These are phyloP conservation scores for Salix koriyanagi DNA, from an alignment of 345 rosid species.

Conservation along the genomic window DNA sequence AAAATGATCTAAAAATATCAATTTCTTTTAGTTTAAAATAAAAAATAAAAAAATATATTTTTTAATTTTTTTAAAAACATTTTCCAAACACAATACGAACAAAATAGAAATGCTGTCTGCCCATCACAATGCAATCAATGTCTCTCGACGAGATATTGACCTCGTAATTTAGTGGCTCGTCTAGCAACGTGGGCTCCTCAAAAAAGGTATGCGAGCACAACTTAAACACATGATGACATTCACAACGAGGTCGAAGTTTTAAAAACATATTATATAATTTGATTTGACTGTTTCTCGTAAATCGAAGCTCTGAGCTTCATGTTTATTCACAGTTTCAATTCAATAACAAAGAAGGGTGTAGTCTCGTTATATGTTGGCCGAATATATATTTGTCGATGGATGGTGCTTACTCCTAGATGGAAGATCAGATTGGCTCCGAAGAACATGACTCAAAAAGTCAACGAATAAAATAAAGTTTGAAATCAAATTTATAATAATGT, in stretches of 20 bases:
- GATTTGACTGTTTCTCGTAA: not conserved
- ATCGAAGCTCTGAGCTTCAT: not conserved
- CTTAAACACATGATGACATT: not conserved
- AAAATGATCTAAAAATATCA: rapidly evolving
- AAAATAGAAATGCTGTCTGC: not conserved
- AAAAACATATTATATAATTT: not conserved
- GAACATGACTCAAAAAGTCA: not conserved
- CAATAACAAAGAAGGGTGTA: not conserved
- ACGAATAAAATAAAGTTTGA: not conserved
- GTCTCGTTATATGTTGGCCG: not conserved
- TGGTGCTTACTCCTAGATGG: too few relatives aligned
- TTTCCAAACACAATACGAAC: too few relatives aligned
- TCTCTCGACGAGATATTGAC: not conserved
- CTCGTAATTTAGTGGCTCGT: not conserved
- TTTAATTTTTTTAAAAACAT: too few relatives aligned
- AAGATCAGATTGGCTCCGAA: too few relatives aligned
- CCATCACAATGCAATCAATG: not conserved
- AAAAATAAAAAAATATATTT: too few relatives aligned
- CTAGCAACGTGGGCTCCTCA: not conserved
- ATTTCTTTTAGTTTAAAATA: too few relatives aligned
- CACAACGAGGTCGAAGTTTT: not conserved
- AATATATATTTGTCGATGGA: too few relatives aligned
- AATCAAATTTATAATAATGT: not conserved
- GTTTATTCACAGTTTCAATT: not conserved
- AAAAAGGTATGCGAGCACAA: not conserved